phyloP scores from a whole-genome alignment of 441 rosid species.

The Pelargonium australe region DNA sequence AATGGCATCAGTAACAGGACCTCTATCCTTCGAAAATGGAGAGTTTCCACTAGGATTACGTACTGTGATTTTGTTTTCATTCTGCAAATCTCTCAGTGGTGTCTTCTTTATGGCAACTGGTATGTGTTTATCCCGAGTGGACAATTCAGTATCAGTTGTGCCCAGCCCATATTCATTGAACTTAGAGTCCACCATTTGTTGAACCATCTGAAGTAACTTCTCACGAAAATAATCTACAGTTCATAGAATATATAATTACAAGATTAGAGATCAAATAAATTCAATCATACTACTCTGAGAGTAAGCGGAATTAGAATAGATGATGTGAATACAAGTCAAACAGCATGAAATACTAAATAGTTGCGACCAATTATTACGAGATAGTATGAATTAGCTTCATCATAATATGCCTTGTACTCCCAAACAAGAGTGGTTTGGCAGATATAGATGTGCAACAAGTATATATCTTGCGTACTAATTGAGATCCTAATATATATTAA shows the following conservation, averaged over 20 bases:
- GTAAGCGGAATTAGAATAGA: neutral
- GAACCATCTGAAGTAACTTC: conserved; percentile 40
- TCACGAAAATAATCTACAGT: neutral
- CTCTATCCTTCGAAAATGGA: conserved; percentile 36
- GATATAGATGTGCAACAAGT: neutral
- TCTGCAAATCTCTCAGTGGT: conserved; percentile 54
- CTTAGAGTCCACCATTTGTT: conserved; percentile 43
- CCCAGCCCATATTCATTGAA: conserved; percentile 32
- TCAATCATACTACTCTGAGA: neutral
- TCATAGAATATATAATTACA: neutral
- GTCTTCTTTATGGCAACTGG: conserved; percentile 43
- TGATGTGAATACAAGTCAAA: neutral
- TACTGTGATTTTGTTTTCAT: conserved; percentile 38
- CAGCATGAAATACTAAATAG: neutral
- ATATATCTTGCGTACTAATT: neutral
- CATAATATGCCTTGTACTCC: neutral
- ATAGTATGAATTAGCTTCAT: neutral
- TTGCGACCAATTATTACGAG: neutral
- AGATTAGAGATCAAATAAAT: conserved; percentile 1
- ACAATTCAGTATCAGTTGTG: conserved; percentile 32
- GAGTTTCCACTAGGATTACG: conserved; percentile 33
- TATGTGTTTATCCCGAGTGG: conserved; percentile 33
- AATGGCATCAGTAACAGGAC: conserved; percentile 24
- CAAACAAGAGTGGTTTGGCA: neutral
- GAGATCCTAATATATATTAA: neutral